These are phyloP conservation scores for Gardenia jasminoides DNA, from an alignment of 257 asterid species.

Conservation along the genomic window DNA sequence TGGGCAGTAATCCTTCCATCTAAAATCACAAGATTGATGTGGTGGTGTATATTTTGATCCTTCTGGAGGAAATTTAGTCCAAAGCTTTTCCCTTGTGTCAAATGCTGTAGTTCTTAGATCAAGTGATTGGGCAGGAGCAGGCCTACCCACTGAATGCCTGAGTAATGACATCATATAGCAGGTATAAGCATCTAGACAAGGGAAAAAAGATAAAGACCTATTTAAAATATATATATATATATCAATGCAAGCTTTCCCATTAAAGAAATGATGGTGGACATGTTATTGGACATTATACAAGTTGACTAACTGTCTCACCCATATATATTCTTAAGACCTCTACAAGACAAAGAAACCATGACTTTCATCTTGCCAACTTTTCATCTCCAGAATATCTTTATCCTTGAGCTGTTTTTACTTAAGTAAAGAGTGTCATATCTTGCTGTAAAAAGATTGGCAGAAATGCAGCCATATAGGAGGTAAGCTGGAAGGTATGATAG, in stretches of 20 bases:
- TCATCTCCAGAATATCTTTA: background rate
- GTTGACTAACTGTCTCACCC: background rate
- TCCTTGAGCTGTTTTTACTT: background rate
- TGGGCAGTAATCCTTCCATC: slow-evolving; percentile 95
- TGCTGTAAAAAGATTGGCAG: background rate
- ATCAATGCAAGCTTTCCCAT: background rate
- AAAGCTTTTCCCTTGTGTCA: slow-evolving; percentile 66
- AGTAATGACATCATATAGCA: slow-evolving; percentile 33
- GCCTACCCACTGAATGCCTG: slow-evolving; percentile 91
- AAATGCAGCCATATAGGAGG: background rate
- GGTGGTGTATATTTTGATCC: slow-evolving; percentile 95
- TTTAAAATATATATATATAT: background rate
- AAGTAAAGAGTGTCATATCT: background rate
- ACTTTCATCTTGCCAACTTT: background rate
- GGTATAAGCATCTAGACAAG: slow-evolving; percentile 18
- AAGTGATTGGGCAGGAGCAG: slow-evolving; percentile 60
- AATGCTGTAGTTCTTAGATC: slow-evolving; percentile 69
- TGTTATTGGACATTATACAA: background rate
- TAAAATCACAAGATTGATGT: slow-evolving; percentile 84
- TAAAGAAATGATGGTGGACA: background rate
- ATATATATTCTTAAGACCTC: background rate
- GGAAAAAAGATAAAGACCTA: background rate
- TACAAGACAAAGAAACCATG: background rate
- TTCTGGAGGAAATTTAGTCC: slow-evolving; percentile 83
- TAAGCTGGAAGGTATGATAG: background rate